Evolutionary conservation across 1,284 basidiomycete genomes (phyloP).

Genomic region (Apiotrichum veenhuisii): DNA sequence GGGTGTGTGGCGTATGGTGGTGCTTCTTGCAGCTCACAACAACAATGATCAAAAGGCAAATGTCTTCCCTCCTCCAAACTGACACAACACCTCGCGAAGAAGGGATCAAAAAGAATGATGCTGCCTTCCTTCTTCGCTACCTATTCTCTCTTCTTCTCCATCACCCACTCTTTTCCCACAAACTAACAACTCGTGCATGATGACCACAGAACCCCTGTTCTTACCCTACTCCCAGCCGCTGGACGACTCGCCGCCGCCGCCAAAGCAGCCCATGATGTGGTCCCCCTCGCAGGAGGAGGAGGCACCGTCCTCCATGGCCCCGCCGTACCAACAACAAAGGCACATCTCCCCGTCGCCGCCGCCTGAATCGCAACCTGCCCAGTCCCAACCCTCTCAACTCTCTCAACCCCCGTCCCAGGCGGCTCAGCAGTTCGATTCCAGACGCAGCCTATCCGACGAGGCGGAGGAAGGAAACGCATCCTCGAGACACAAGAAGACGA

Average conservation of each 20-base stretch:
- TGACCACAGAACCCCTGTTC: not conserved
- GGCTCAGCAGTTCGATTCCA: not conserved
- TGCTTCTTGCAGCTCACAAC: too few relatives aligned
- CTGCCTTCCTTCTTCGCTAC: not conserved
- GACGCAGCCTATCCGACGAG: too few relatives aligned
- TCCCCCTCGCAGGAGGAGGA: too few relatives aligned
- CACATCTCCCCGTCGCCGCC: not conserved
- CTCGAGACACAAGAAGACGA: too few relatives aligned
- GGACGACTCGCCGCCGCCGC: too few relatives aligned
- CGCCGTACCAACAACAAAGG: not conserved
- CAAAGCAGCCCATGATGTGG: too few relatives aligned
- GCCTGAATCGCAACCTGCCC: not conserved
- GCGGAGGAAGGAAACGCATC: too few relatives aligned
- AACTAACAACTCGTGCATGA: not conserved
- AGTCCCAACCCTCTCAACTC: not conserved
- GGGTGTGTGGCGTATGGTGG: too few relatives aligned
- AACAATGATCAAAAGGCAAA: not conserved
- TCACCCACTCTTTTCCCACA: not conserved
- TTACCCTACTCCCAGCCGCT: not conserved
- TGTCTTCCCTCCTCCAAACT: not conserved
- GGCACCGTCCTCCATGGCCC: too few relatives aligned
- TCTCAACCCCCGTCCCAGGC: not conserved
- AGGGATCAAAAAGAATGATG: too few relatives aligned
- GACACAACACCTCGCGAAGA: not conserved
- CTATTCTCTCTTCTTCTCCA: not conserved